These are phyloP conservation scores for Teunomyces panamensis DNA, from an alignment of 805 yeast species.

Conservation along the genomic window DNA sequence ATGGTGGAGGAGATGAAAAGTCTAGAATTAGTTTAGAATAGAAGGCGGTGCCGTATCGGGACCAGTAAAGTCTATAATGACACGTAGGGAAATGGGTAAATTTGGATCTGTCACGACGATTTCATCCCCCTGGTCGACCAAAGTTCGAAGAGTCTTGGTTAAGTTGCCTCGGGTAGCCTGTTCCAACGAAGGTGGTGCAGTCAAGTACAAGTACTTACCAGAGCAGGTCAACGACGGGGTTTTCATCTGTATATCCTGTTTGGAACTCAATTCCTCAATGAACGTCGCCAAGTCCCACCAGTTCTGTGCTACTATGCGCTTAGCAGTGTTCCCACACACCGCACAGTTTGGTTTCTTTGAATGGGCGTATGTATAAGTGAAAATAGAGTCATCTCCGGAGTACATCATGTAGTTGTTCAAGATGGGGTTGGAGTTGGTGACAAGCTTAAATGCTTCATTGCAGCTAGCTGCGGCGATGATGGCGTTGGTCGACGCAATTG, in stretches of 20 bases:
- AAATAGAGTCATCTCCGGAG: slow-evolving; percentile 77
- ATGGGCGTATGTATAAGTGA: slow-evolving; percentile 68
- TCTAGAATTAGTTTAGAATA: slow-evolving; percentile 4
- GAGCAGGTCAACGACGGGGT: slow-evolving; percentile 48
- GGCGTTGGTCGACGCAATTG: slow-evolving; percentile 92
- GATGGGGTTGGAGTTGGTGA: slow-evolving; percentile 65
- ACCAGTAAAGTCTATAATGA: slow-evolving; percentile 11
- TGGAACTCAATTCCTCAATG: slow-evolving; percentile 36
- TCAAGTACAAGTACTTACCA: slow-evolving; percentile 40
- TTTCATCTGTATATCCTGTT: slow-evolving; percentile 30
- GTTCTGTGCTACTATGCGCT: slow-evolving; percentile 18
- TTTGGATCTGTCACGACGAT: slow-evolving; percentile 51
- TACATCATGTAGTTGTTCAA: slow-evolving; percentile 82
- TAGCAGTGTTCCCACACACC: slow-evolving; percentile 61
- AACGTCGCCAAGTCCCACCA: slow-evolving; percentile 37
- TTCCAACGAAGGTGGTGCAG: slow-evolving; percentile 46
- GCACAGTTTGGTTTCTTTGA: slow-evolving; percentile 62
- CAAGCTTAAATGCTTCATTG: slow-evolving; percentile 77
- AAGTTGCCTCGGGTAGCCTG: slow-evolving; percentile 46
- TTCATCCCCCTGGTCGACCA: slow-evolving; percentile 47
- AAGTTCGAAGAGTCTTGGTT: slow-evolving; percentile 23
- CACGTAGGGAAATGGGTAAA: slow-evolving; percentile 43
- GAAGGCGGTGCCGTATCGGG: slow-evolving; percentile 3
- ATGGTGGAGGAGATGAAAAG: slow-evolving; percentile 50
- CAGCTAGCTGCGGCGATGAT: slow-evolving; percentile 86